Conservation (phyloP, 179 eudicot species). For the Beta lomatogona region DNA sequence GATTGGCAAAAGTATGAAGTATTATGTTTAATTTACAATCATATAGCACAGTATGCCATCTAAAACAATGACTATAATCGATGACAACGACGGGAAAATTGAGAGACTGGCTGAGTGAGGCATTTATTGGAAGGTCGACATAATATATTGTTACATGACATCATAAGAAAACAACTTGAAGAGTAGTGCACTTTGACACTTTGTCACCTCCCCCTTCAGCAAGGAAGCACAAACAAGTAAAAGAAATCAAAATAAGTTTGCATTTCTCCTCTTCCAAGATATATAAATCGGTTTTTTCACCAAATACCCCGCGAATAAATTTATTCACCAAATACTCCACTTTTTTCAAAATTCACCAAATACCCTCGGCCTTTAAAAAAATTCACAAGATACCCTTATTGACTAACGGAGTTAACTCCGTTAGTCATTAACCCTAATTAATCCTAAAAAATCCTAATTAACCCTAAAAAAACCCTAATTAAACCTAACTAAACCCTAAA, state of each 20-base stretch:
- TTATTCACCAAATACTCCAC: no score
- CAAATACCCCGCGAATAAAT: no score
- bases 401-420: no score
- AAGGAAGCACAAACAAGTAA: not conserved
- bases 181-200: not conserved
- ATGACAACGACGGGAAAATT: not conserved
- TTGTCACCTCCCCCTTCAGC: not conserved
- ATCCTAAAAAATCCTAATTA: no score
- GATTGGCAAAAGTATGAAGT: no score
- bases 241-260: not conserved
- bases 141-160: not conserved
- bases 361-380: no score
- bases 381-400: no score
- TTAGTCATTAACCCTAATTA: no score
- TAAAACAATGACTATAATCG: not conserved
- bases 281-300: no score
- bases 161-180: not conserved
- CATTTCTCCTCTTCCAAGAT: not conserved
- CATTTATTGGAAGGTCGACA: not conserved
- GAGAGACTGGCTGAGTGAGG: not conserved
- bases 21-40: not conserved
- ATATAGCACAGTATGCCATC: not conserved
- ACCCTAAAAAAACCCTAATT: no score
- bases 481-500: no score
- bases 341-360: no score